Base-by-base conservation (phyloP, 1,139 yeast species). In the Sugiyamaella neomexicana region DNA sequence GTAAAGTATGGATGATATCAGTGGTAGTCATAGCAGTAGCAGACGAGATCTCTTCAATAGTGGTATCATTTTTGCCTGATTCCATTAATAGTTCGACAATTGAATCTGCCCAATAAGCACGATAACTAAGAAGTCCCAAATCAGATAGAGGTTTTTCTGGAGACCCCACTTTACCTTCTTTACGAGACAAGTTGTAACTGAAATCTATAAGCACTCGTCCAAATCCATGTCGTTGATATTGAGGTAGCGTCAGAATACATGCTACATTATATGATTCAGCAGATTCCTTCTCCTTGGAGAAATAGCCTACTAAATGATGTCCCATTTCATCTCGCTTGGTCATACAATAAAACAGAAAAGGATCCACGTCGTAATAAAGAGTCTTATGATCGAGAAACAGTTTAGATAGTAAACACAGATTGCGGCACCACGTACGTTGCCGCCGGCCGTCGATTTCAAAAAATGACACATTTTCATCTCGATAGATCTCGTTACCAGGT, bases 81-180 rank as follows among this genome's bases (percentile, higher is more conserved):
- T 90, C 96, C 46, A 87, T 85, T 37, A 93, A 72, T 39, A 89
- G 69, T 54, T 83, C 85, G 12, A 90, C 85, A 56, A 93, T 77
- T 0, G 95, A 84, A 64, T 93, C 98, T 0, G 98, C 85, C 99
- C 99, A 93, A 68, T 80, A 95, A 0, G 98, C 97, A 69, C 99
- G 83, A 68, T 95, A 93, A 2, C 96, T 88, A 48, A 93, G 77
- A 36, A 93, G 76, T 34, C 99, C 99, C 66, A 93, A 78, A 77
- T 93, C 98, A 0, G 97, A 89, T 32, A 93, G 76, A 1, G 99
- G 99, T 65, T 95, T 95, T 72, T 93, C 99, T 0, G 99, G 99
- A 0, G 97, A 89, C 0, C 99, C 99, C 1, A 85, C 82, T 68
- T 91, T 93, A 55, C 85, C 85, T 67, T 95, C 99, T 55, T 83